Base-by-base conservation (phyloP, 2,329 filamentous ascomycete genomes). In the Raffaelea albimanens region DNA sequence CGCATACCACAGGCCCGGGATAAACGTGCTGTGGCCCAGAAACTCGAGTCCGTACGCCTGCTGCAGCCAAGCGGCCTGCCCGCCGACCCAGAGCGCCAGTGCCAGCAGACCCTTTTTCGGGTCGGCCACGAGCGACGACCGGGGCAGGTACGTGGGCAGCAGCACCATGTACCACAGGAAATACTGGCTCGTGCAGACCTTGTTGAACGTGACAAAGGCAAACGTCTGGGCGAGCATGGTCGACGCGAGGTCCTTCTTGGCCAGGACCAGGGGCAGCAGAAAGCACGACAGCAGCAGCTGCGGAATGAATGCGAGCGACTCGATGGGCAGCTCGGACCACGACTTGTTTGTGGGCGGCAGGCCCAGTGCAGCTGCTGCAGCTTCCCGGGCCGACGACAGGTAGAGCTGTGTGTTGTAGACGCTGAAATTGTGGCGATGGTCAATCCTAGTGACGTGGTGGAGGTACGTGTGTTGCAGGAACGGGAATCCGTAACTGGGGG, bases 171-270 rank as follows among this genome's bases (percentile, higher is more conserved):
- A 97, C 93, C 93, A 98, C 44, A 98, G 77, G 64, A 98, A 98
- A 64, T 98, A 98, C 88, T 97, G 91, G 59, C 89, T 95, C 3
- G 93, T 98, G 74, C 91, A 97, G 52, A 98, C 93, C 70, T 98
- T 98, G 69, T 98, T 98, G 58, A 97, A 97, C 0, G 89, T 83
- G 4, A 97, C 93, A 65, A 98, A 98, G 0, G 91, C 87, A 66
- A 96, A 95, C 0, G 93, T 97, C 67, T 98, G 93, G 4, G 87
- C 88, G 52, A 97, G 77, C 86, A 97, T 90, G 5, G 87, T 83
- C 0, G 82, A 78, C 1, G 90, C 75, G 0, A 98, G 75, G 57
- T 93, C 83, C 57, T 80, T 85, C 62, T 91, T 94, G 16, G 87
- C 87, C 19, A 95, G 68, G 2, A 75, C 72, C 2, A 95, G 61